These are phyloP conservation scores for Zelopaecilomyces penicillatus DNA, from an alignment of 2,329 filamentous ascomycete genomes.

Conservation along the genomic window DNA sequence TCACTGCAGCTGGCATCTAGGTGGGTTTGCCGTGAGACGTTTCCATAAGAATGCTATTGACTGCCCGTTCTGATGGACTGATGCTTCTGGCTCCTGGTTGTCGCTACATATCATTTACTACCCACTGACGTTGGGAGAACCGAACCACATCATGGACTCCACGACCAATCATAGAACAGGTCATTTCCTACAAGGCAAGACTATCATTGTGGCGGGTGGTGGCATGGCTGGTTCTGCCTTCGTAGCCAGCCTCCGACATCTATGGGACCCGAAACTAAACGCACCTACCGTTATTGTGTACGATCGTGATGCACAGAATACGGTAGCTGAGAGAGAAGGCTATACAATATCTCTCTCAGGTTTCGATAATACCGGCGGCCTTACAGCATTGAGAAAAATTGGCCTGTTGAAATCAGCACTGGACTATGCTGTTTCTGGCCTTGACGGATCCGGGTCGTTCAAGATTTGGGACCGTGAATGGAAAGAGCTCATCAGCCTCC, in stretches of 20 bases:
- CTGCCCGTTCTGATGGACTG: too few relatives aligned
- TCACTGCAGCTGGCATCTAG: too few relatives aligned
- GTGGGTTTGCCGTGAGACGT: too few relatives aligned
- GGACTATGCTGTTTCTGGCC: constrained; percentile 20
- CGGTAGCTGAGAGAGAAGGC: constrained; percentile 17
- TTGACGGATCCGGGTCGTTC: constrained; percentile 24
- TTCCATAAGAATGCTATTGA: too few relatives aligned
- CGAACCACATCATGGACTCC: too few relatives aligned
- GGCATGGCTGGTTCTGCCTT: constrained; percentile 33
- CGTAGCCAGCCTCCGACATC: constrained; percentile 25
- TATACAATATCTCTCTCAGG: constrained; percentile 27
- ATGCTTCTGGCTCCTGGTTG: too few relatives aligned
- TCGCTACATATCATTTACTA: too few relatives aligned
- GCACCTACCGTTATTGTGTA: constrained; percentile 25
- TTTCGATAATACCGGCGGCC: constrained; percentile 18
- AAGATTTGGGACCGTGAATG: constrained; percentile 33
- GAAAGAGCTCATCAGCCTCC: constrained; percentile 24
- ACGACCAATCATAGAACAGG: too few relatives aligned
- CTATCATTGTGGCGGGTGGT: constrained; percentile 29
- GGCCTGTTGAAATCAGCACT: constrained; percentile 24
- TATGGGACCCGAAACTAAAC: constrained; percentile 19
- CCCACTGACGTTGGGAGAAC: too few relatives aligned
- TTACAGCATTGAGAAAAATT: constrained; percentile 25
- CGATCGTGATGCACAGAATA: constrained; percentile 25
- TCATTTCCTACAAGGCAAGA: constrained; percentile 23